These are phyloP conservation scores for Cenchrus fungigraminus DNA, from an alignment of 176 grass and related monocot species.

Conservation along the genomic window DNA sequence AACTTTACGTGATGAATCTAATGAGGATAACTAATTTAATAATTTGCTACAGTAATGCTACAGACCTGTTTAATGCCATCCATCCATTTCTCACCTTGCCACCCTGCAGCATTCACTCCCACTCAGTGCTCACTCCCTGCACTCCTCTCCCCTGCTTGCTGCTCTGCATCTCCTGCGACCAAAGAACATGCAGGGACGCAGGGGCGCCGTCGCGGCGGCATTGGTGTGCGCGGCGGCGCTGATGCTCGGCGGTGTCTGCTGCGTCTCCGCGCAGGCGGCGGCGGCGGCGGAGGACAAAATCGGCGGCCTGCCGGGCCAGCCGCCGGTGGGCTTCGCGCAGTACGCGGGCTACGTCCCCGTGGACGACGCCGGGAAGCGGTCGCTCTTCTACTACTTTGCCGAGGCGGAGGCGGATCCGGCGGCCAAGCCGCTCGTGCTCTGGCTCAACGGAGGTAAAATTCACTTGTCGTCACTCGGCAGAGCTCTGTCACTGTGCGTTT, in stretches of 20 bases:
- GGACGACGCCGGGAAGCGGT: slow-evolving; percentile 60
- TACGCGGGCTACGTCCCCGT: slow-evolving; percentile 91
- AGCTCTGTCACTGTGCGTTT: slow-evolving; percentile 10
- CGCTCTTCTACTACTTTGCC: slow-evolving; percentile 96
- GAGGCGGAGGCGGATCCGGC: slow-evolving; percentile 84
- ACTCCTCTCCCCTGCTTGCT: neutral
- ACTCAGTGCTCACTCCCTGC: neutral
- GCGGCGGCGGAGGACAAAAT: slow-evolving; percentile 59
- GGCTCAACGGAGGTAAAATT: slow-evolving; percentile 92
- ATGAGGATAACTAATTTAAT: too few relatives aligned
- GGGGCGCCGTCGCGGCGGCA: slow-evolving; percentile 22
- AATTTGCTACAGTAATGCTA: too few relatives aligned
- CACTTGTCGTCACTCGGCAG: neutral
- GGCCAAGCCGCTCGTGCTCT: slow-evolving; percentile 91
- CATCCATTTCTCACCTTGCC: slow-evolving; percentile 22
- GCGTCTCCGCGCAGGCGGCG: slow-evolving; percentile 8
- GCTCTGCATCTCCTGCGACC: neutral
- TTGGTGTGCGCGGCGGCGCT: slow-evolving; percentile 27
- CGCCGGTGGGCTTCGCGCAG: slow-evolving; percentile 74
- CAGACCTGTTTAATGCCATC: slow-evolving; percentile 42
- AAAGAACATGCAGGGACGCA: slow-evolving; percentile 33
- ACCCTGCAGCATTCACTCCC: slow-evolving; percentile 32
- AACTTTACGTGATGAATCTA: too few relatives aligned
- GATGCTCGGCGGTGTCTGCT: slow-evolving; percentile 27
- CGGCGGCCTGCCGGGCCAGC: slow-evolving; percentile 73